Base-by-base conservation (phyloP, 495 filamentous ascomycete species). In the Parathielavia appendiculata region DNA sequence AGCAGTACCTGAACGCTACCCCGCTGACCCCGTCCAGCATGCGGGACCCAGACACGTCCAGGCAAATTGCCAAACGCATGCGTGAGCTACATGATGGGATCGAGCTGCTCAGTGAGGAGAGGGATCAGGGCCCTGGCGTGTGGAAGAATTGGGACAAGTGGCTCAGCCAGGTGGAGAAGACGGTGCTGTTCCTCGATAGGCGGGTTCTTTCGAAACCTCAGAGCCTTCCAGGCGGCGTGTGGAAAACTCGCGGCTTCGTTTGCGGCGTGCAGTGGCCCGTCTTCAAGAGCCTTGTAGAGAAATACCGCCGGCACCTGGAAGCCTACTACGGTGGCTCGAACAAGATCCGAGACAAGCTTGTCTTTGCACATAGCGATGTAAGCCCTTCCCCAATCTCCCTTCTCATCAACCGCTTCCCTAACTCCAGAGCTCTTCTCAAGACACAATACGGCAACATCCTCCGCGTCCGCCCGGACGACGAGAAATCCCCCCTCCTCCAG, bases 381-480 rank as follows among this genome's bases (percentile, higher is more conserved):
- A 72, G 88, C 77, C 40, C 38, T 51, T 39, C 35, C 56, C 26
- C 5, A 14, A 22, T 20, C 22, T 19, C 39, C 20, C 51, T 36
- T 17, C 10, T 16, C 22, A 17, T 30, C 48, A 45, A 51, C 13
- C 13, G 54, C 46, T 34, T 51, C 59, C 23, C 64, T 19, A 59
- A 58, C 19, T 30, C 30, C 11, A 35, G 0, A 13, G 9, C n/a
- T 51, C 14, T 10, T 44, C 40, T 10, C 4, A 51, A 96, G 89
- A 96, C 93, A 23, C 93, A 99, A 85, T 97, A 97, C 68, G 93
- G 93, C 54, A 99, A 99, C 66, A 89, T 99, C 50, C 83, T 99
- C 30, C 87, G 93, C n/a, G 77, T 97, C 63, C 81, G 87, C 47
- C 91, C 95, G 5, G 80, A 82, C 50, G 86, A 87, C 44, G 82